These are phyloP conservation scores for Globisporangium mamillatum DNA, from an alignment of 352 stramenopile genomes.

Conservation along the genomic window DNA sequence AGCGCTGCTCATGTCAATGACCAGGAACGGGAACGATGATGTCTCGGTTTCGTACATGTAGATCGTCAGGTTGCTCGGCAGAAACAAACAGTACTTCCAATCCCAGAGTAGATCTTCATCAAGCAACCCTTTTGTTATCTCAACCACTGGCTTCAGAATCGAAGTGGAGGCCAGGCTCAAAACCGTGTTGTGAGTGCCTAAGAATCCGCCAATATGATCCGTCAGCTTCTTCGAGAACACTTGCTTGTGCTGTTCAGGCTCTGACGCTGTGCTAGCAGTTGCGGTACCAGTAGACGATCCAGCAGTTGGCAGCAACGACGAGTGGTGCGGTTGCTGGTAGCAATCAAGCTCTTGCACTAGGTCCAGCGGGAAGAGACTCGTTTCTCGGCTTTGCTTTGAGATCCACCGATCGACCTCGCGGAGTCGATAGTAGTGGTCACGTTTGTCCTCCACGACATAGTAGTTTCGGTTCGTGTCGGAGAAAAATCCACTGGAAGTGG, in stretches of 20 bases:
- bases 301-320: not conserved
- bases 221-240: conserved; percentile 62
- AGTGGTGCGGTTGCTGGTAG: conserved; percentile 16
- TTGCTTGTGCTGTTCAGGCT: conserved; percentile 11
- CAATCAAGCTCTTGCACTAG: conserved; percentile 65
- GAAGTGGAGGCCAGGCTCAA: conserved; percentile 49
- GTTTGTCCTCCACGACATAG: conserved; percentile 41
- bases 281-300: not conserved
- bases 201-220: conserved; percentile 47
- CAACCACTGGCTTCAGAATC: conserved; percentile 34
- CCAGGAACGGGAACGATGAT: conserved; percentile 32
- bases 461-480: conserved; percentile 35
- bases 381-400: conserved; percentile 24
- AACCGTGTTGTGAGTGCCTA: conserved; percentile 47
- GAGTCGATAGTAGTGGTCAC: conserved; percentile 52
- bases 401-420: conserved; percentile 54
- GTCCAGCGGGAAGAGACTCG: conserved; percentile 62
- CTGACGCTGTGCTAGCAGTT: not conserved
- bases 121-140: conserved; percentile 36
- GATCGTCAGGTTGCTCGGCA: conserved; percentile 40
- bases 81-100: conserved; percentile 72
- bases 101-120: conserved; percentile 50
- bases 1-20: conserved; percentile 55
- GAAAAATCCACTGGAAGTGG: conserved; percentile 18
- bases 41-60: conserved; percentile 65